Evolutionary conservation across 2,329 filamentous ascomycete genomes (phyloP).

Genomic region (Xylaria sp.): DNA sequence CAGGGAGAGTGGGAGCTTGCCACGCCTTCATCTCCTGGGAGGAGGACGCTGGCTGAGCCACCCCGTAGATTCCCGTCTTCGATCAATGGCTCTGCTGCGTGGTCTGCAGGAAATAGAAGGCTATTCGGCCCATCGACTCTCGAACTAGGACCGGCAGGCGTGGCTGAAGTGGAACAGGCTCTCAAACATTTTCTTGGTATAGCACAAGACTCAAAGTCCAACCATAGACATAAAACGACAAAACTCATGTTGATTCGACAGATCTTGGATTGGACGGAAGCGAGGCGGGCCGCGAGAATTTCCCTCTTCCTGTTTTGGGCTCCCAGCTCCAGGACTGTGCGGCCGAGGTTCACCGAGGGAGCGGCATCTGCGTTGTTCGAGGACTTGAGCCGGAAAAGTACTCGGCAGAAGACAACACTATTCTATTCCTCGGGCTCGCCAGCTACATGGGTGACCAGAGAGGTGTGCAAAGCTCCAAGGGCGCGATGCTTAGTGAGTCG

Average conservation of each 20-base stretch:
- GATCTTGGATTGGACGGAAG: slow-evolving; percentile 46
- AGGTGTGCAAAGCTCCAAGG: slow-evolving; percentile 56
- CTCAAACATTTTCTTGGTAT: slow-evolving; percentile 36
- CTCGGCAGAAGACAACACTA: slow-evolving; percentile 58
- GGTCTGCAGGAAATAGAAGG: slow-evolving; percentile 29
- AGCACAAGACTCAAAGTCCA: slow-evolving; percentile 22
- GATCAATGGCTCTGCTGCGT: slow-evolving; percentile 28
- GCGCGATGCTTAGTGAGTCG: slow-evolving; percentile 53
- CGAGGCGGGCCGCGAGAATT: slow-evolving; percentile 45
- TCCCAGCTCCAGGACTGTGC: slow-evolving; percentile 44
- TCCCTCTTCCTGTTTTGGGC: slow-evolving; percentile 48
- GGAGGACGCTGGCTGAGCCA: slow-evolving; percentile 19
- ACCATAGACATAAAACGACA: slow-evolving; percentile 16
- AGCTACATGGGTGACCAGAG: slow-evolving; percentile 61
- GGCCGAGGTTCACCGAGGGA: slow-evolving; percentile 47
- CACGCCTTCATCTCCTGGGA: slow-evolving; percentile 15
- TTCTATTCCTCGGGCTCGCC: slow-evolving; percentile 62
- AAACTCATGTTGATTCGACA: slow-evolving; percentile 33
- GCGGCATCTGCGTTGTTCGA: slow-evolving; percentile 60
- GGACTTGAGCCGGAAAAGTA: slow-evolving; percentile 57
- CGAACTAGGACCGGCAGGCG: slow-evolving; percentile 28
- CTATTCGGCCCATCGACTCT: slow-evolving; percentile 27
- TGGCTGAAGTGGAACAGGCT: slow-evolving; percentile 35
- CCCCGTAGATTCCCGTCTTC: slow-evolving; percentile 29
- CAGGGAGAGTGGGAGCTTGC: slow-evolving; percentile 22